phyloP scores from a whole-genome alignment of 768 basidiomycete genomes.

The Melanogaster broomeanus region DNA sequence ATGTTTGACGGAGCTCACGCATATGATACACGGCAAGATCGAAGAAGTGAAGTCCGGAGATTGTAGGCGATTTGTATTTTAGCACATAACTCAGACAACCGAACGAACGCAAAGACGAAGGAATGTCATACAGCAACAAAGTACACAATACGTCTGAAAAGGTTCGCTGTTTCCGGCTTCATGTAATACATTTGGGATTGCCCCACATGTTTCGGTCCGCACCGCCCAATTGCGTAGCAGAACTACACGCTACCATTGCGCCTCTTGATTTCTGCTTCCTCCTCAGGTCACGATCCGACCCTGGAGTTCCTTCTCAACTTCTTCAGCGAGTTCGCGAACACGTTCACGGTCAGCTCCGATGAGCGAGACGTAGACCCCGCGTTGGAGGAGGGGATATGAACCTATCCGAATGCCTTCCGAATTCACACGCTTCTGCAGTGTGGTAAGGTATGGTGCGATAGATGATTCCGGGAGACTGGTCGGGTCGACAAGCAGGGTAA shows the following conservation, averaged over 20 bases:
- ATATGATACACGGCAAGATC: neutral
- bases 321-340: conserved; percentile 56
- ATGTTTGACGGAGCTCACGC: neutral
- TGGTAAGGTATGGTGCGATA: conserved; percentile 84
- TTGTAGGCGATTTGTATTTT: no score
- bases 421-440: conserved; percentile 71
- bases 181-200: neutral
- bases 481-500: neutral
- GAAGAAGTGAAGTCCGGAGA: neutral
- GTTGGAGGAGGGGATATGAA: conserved; percentile 63
- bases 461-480: conserved; percentile 72
- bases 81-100: neutral
- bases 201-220: neutral
- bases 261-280: conserved; percentile 60
- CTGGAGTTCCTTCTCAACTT: conserved; percentile 59
- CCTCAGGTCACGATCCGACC: conserved; percentile 64
- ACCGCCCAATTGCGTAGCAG: neutral
- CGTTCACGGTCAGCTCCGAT: conserved; percentile 50
- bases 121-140: neutral
- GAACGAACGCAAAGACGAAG: no score
- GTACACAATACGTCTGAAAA: neutral
- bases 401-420: conserved; percentile 81
- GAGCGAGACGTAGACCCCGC: conserved; percentile 66
- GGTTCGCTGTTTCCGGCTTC: neutral
- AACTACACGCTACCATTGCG: conserved; percentile 18